These are phyloP conservation scores for Lactarius sanguifluus DNA, from an alignment of 768 basidiomycete species.

Conservation along the genomic window DNA sequence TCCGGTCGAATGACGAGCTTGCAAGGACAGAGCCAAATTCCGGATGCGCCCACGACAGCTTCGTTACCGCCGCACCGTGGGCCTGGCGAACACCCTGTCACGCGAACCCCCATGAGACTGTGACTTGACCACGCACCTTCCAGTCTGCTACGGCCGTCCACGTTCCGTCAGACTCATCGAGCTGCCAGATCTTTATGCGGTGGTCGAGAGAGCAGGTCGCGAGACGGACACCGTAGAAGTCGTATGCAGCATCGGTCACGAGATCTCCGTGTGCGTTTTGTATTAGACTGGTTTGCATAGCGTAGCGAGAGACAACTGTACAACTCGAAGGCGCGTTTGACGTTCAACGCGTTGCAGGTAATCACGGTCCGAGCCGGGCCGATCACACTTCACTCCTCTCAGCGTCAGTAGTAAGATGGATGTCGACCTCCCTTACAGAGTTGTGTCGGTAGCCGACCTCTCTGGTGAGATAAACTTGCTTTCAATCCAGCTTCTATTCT, in stretches of 20 bases:
- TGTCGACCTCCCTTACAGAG: conserved; percentile 21
- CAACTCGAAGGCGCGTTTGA: neutral
- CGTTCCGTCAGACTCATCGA: conserved; percentile 67
- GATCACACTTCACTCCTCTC: neutral
- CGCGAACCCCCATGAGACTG: conserved; percentile 6
- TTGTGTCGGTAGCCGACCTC: conserved; percentile 15
- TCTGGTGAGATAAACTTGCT: conserved; percentile 4
- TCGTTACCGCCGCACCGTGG: conserved; percentile 89
- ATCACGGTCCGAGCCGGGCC: conserved; percentile 15
- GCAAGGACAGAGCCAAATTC: conserved; percentile 88
- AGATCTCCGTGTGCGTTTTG: conserved; percentile 77
- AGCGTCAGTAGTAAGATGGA: conserved; percentile 1
- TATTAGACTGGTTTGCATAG: conserved; percentile 82
- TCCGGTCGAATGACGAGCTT: conserved; percentile 85
- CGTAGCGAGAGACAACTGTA: conserved; percentile 31
- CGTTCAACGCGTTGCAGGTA: neutral
- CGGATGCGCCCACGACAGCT: conserved; percentile 88
- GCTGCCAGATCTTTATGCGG: conserved; percentile 83
- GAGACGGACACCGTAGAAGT: conserved; percentile 83
- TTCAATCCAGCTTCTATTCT: neutral
- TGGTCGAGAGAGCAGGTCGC: conserved; percentile 85
- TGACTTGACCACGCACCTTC: conserved; percentile 57
- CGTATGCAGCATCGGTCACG: conserved; percentile 83
- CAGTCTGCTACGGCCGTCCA: conserved; percentile 88
- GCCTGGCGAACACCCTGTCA: conserved; percentile 50